Percentiles rank a stretch among this genome's conserved stretches.
These are phyloP conservation scores for Phytophthora uliginosa DNA, from an alignment of 352 stramenopile genomes.

Conservation along the genomic window DNA sequence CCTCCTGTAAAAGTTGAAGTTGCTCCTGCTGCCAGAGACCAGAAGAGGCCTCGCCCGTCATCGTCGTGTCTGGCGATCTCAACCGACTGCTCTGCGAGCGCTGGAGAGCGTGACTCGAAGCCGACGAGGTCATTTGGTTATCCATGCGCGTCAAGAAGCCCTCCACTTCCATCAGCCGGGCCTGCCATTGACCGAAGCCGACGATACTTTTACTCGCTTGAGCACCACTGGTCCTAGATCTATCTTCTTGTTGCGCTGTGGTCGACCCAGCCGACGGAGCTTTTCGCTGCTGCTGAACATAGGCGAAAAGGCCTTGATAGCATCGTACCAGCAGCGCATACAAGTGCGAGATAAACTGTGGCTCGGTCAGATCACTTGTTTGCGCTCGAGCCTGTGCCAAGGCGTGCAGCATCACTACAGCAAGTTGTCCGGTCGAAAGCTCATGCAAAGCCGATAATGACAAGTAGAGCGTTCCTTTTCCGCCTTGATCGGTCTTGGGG, in stretches of 20 bases:
- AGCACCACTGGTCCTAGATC: constrained; percentile 4
- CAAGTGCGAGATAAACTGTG: constrained; percentile 57
- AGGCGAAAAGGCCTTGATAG: constrained; percentile 65
- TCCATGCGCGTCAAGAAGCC: constrained; percentile 55
- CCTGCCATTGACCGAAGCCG: constrained; percentile 44
- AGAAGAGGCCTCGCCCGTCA: constrained; percentile 35
- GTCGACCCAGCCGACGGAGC: neutral
- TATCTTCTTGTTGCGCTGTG: neutral
- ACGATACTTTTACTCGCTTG: neutral
- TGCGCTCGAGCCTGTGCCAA: constrained; percentile 42
- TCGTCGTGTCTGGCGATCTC: constrained; percentile 26
- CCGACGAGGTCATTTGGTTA: neutral
- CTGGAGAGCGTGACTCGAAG: neutral
- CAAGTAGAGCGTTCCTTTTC: constrained; percentile 43
- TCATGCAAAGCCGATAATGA: constrained; percentile 40
- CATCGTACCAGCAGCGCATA: constrained; percentile 66
- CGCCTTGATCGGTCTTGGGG: neutral
- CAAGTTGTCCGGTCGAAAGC: constrained; percentile 60
- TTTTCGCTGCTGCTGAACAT: constrained; percentile 15
- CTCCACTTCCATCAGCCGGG: constrained; percentile 60
- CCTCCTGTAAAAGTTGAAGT: constrained; percentile 59
- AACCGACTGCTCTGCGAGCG: constrained; percentile 28
- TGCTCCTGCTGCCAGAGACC: constrained; percentile 48
- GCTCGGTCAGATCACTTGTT: constrained; percentile 53
- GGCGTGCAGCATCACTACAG: constrained; percentile 67